Evolutionary conservation across 2,329 filamentous ascomycete species (phyloP).

Genomic region (Talaromyces verruculosus): DNA sequence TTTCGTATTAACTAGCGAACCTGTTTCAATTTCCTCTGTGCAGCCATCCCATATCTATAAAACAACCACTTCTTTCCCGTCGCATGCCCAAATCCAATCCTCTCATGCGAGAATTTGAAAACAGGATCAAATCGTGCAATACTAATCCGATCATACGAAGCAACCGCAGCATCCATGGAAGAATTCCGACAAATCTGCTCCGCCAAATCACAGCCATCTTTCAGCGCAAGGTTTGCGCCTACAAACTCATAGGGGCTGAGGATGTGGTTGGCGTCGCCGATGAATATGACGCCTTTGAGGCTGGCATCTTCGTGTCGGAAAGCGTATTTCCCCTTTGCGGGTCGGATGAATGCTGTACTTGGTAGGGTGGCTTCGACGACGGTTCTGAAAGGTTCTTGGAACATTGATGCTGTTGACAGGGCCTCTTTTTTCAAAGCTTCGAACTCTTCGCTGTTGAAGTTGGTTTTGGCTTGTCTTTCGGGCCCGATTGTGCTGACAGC

Average conservation of each 20-base stretch:
- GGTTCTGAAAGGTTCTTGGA: constrained; percentile 45
- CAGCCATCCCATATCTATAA: constrained; percentile 19
- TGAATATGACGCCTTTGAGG: constrained; percentile 41
- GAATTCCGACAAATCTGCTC: constrained; percentile 37
- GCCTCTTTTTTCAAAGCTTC: constrained; percentile 6
- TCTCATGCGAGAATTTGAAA: constrained; percentile 12
- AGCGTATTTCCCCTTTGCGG: constrained; percentile 47
- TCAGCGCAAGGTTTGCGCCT: constrained; percentile 50
- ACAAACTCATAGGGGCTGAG: constrained; percentile 51
- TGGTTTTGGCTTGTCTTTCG: constrained; percentile 6
- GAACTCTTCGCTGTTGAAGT: not conserved
- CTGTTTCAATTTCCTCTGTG: constrained; percentile 13
- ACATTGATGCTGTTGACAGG: constrained; percentile 32
- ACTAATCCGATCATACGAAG: constrained; percentile 39
- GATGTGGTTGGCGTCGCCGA: constrained; percentile 54
- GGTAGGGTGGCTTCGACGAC: constrained; percentile 44
- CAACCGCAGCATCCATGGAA: constrained; percentile 30
- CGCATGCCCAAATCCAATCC: constrained; percentile 12
- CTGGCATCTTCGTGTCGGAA: constrained; percentile 40
- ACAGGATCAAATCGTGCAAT: constrained; percentile 31
- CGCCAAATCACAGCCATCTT: constrained; percentile 50
- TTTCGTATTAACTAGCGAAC: not conserved
- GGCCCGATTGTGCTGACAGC: constrained; percentile 36
- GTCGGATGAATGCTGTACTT: constrained; percentile 39
- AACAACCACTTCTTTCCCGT: constrained; percentile 15